A percentile compares a stretch with the other conserved stretches of the same genome.
Evolutionary conservation across 768 basidiomycete species (phyloP).

Genomic region (Podaxis mareebaensis): DNA sequence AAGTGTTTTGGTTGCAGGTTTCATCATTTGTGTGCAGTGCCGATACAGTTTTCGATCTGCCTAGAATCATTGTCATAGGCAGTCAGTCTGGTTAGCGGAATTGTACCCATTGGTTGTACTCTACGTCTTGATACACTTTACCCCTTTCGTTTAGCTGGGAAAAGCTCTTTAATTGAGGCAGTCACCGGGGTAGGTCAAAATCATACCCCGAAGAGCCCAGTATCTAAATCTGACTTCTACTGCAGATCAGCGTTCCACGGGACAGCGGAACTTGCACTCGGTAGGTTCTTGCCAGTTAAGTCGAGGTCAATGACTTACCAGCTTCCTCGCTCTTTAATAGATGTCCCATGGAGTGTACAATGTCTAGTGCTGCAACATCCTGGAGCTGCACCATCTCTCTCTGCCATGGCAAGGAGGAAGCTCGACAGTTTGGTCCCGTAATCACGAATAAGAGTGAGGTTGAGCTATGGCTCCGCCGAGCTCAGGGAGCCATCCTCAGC

Average conservation of each 20-base stretch:
- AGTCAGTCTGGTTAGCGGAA: slow-evolving; percentile 48
- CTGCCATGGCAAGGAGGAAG: slow-evolving; percentile 11
- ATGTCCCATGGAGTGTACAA: slow-evolving; percentile 55
- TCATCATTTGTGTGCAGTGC: slow-evolving; percentile 1
- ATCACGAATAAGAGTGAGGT: slow-evolving; percentile 44
- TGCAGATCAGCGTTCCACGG: slow-evolving; percentile 59
- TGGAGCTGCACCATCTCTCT: slow-evolving; percentile 51
- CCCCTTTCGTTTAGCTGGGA: slow-evolving; percentile 43
- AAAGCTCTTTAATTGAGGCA: slow-evolving; percentile 60
- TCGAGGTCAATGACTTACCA: background rate
- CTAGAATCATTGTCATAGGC: slow-evolving; percentile 57
- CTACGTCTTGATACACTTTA: background rate
- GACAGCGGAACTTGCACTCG: slow-evolving; percentile 63
- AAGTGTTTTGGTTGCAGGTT: slow-evolving; percentile 7
- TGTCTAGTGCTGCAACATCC: slow-evolving; percentile 36
- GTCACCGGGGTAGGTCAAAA: slow-evolving; percentile 47
- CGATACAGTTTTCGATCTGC: slow-evolving; percentile 39
- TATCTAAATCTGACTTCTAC: background rate
- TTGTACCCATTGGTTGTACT: background rate
- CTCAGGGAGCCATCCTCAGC: slow-evolving; percentile 59
- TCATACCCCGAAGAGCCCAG: background rate
- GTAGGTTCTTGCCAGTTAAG: slow-evolving; percentile 25
- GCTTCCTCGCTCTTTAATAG: slow-evolving; percentile 23
- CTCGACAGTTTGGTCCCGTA: slow-evolving; percentile 39
- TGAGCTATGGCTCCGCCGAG: slow-evolving; percentile 56